Conservation (phyloP, 257 asterid species). For the Capsicum rhomboideum region DNA sequence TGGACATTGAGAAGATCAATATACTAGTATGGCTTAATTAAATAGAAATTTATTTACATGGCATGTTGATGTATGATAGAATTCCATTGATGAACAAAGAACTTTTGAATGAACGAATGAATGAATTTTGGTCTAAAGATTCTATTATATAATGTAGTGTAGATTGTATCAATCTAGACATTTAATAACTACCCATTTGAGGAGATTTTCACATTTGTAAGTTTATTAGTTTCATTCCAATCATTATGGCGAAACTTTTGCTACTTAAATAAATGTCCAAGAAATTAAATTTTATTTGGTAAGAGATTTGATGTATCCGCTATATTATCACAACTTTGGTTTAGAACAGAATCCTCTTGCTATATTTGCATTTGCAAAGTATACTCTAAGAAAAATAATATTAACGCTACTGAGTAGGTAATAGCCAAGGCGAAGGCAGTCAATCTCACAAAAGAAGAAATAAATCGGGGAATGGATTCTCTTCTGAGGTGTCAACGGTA, state of each 20-base stretch:
- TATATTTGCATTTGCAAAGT: not conserved
- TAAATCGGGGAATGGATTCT: not conserved
- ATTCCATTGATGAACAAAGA: not conserved
- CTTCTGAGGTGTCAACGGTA: not conserved
- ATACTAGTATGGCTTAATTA: not conserved
- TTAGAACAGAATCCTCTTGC: not conserved
- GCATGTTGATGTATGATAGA: not conserved
- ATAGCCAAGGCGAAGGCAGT: not conserved
- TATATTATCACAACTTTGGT: not conserved
- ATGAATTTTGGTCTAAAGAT: not conserved
- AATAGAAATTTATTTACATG: not conserved
- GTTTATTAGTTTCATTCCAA: not conserved
- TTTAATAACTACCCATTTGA: not conserved
- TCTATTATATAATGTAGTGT: not conserved
- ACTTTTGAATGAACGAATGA: not conserved
- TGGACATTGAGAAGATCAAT: not conserved
- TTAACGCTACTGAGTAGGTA: not conserved
- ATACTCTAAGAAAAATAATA: not conserved
- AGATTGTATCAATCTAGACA: not conserved
- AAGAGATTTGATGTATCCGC: not conserved
- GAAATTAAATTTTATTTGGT: not conserved
- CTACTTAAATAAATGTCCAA: not conserved
- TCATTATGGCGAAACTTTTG: not conserved
- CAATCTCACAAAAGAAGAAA: not conserved
- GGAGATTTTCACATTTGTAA: not conserved